Evolutionary conservation across 2,329 filamentous ascomycete species (phyloP).

Genomic region (Colletotrichum sp.): DNA sequence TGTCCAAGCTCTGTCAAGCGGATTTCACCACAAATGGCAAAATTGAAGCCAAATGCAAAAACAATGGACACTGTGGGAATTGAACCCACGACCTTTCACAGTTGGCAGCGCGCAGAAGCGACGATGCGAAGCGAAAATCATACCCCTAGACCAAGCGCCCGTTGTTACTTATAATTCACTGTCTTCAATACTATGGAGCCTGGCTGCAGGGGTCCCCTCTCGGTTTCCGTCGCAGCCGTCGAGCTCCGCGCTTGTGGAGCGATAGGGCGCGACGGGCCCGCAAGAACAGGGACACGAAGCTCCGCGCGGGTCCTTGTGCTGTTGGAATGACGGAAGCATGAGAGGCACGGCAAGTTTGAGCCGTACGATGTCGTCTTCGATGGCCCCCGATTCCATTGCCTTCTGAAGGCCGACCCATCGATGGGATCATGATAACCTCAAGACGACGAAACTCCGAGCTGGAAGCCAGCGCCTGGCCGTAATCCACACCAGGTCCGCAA

Average conservation of each 20-base stretch:
- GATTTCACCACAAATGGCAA: background rate
- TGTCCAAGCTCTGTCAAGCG: background rate
- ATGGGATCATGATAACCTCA: background rate
- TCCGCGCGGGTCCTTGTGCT: background rate
- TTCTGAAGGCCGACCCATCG: background rate
- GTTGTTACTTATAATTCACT: accelerated
- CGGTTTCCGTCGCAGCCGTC: background rate
- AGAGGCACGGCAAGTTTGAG: background rate
- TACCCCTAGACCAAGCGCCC: slow-evolving; percentile 22
- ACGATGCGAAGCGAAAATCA: slow-evolving; percentile 18
- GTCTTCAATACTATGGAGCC: background rate
- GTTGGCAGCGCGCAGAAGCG: background rate
- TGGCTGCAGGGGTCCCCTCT: accelerated
- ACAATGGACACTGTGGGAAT: slow-evolving; percentile 17
- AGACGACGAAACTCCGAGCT: background rate
- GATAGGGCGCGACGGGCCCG: background rate
- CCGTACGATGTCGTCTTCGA: background rate
- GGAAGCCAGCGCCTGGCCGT: background rate
- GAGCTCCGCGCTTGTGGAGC: background rate
- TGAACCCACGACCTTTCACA: slow-evolving; percentile 20
- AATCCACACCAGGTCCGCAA: background rate
- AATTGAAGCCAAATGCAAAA: accelerated
- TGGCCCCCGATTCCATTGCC: background rate
- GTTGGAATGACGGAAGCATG: slow-evolving; percentile 3
- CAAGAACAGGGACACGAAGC: background rate